Evolutionary conservation across 129 eudicot genomes (phyloP).

Genomic region (Mikania micrantha): DNA sequence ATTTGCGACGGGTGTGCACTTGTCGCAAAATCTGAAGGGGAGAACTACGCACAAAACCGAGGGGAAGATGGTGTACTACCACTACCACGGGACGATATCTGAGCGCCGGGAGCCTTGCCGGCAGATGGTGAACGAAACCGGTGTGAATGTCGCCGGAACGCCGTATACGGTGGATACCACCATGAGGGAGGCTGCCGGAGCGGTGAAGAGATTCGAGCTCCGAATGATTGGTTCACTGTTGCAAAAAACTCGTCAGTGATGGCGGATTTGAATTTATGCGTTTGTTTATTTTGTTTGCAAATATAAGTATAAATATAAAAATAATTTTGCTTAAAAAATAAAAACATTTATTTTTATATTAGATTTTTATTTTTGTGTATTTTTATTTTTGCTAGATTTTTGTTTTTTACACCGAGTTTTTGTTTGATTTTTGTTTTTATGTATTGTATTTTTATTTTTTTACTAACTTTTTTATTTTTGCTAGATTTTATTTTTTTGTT

Average conservation of each 20-base stretch:
- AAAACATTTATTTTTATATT: too few relatives aligned
- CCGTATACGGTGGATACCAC: slow-evolving; percentile 57
- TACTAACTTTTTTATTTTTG: too few relatives aligned
- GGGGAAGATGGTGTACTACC: slow-evolving; percentile 61
- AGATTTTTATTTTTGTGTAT: too few relatives aligned
- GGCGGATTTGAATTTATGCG: too few relatives aligned
- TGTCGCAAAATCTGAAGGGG: slow-evolving; percentile 67
- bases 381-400: too few relatives aligned
- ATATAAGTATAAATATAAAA: too few relatives aligned
- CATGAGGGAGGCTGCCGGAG: slow-evolving; percentile 56
- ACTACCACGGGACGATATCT: slow-evolving; percentile 74
- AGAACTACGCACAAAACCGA: slow-evolving; percentile 49
- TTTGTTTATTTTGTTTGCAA: too few relatives aligned
- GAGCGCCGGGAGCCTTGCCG: slow-evolving; percentile 71
- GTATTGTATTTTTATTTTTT: too few relatives aligned
- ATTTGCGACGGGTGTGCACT: slow-evolving; percentile 79
- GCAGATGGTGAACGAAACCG: slow-evolving; percentile 41
- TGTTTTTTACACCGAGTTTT: too few relatives aligned
- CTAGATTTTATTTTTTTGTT: too few relatives aligned
- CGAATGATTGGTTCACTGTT: slow-evolving; percentile 51
- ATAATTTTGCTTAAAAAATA: too few relatives aligned
- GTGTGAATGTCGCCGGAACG: slow-evolving; percentile 27
- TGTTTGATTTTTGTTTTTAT: too few relatives aligned
- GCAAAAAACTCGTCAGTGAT: slow-evolving; percentile 54
- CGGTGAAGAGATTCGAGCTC: slow-evolving; percentile 69